Percentiles rank a stretch among this genome's conserved stretches.
Conservation (phyloP, 257 asterid genomes). For the Mitragyna speciosa region DNA sequence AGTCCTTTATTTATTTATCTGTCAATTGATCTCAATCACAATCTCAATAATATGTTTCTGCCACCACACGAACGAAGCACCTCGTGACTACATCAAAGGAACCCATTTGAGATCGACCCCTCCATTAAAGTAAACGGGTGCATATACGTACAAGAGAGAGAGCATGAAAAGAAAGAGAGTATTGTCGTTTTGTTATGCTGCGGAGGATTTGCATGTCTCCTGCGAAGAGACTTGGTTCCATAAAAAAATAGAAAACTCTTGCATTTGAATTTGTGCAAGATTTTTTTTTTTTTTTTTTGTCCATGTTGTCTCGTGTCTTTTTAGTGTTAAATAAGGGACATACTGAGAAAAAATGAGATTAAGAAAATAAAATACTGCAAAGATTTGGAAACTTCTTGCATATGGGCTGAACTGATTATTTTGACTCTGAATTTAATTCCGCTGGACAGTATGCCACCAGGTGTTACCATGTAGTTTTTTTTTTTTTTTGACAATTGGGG, state of each 20-base stretch:
- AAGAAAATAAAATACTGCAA: not conserved
- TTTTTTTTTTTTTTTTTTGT: not conserved
- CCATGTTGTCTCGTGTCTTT: not conserved
- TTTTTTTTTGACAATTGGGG: too few relatives aligned
- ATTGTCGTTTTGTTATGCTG: slow-evolving; percentile 18
- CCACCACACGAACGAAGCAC: slow-evolving; percentile 1
- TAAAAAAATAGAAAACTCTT: not conserved
- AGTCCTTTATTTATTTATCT: not conserved
- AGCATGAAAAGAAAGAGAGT: slow-evolving; percentile 3
- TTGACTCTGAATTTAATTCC: not conserved
- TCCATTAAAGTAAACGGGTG: not conserved
- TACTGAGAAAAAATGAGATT: not conserved
- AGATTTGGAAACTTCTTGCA: not conserved
- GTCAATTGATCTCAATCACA: not conserved
- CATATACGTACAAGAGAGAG: too few relatives aligned
- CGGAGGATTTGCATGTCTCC: slow-evolving; percentile 23
- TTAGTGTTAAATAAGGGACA: not conserved
- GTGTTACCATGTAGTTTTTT: not conserved
- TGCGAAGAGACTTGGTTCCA: not conserved
- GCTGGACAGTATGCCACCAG: not conserved
- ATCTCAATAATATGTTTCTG: not conserved
- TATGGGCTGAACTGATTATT: not conserved
- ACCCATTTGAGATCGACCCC: not conserved
- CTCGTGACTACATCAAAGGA: slow-evolving; percentile 20
- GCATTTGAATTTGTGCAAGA: slow-evolving; percentile 17